phyloP scores from a whole-genome alignment of 1,284 basidiomycete species.

The Wolfiporia cocos region DNA sequence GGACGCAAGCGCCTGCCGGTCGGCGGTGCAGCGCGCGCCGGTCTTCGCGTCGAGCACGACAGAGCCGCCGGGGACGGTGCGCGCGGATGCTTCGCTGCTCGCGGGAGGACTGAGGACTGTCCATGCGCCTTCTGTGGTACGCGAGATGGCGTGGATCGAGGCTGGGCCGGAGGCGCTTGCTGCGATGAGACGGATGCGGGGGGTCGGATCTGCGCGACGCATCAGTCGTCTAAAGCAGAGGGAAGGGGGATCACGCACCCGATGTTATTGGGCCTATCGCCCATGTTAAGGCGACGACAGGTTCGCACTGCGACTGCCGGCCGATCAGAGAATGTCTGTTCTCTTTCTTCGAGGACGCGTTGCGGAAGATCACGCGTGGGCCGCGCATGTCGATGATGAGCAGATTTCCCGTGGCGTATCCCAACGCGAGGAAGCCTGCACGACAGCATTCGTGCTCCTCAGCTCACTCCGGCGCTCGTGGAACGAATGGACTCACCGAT shows the following conservation, averaged over 20 bases:
- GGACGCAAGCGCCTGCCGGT: slow-evolving; percentile 35
- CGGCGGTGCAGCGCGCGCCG: slow-evolving; percentile 43
- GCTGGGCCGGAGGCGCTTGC: slow-evolving; percentile 53
- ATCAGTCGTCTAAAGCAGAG: slow-evolving; percentile 18
- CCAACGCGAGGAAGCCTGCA: slow-evolving; percentile 69
- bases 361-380: slow-evolving; percentile 54
- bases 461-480: not conserved
- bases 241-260: slow-evolving; percentile 58
- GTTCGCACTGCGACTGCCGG: slow-evolving; percentile 26
- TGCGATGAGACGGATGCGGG: slow-evolving; percentile 58
- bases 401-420: slow-evolving; percentile 55
- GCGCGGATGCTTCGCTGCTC: slow-evolving; percentile 39
- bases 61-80: slow-evolving; percentile 43
- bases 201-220: slow-evolving; percentile 38
- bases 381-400: slow-evolving; percentile 68
- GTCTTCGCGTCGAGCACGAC: slow-evolving; percentile 61
- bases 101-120: slow-evolving; percentile 32
- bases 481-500: slow-evolving; percentile 39
- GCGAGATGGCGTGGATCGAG: slow-evolving; percentile 50
- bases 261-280: slow-evolving; percentile 35
- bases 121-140: slow-evolving; percentile 40
- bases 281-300: slow-evolving; percentile 59
- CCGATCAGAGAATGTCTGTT: slow-evolving; percentile 28
- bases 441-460: not conserved
- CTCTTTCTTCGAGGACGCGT: slow-evolving; percentile 25